Evolutionary conservation across 73 alveolate species (phyloP).

Genomic region (Paramecium pentaurelia): DNA sequence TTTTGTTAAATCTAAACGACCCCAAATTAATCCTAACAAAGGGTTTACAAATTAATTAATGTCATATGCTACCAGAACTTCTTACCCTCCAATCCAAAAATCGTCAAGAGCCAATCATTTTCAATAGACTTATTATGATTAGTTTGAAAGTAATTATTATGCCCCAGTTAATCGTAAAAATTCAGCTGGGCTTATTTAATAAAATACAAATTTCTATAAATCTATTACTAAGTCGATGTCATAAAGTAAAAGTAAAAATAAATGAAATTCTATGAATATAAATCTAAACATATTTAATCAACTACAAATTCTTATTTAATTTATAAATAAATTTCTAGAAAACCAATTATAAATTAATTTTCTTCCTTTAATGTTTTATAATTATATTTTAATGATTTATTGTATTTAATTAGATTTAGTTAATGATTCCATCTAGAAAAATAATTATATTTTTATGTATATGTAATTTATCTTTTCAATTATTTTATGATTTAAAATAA

Average conservation of each 20-base stretch:
- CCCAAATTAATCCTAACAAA: neutral
- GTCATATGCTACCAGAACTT: neutral
- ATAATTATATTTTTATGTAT: no score
- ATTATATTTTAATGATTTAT: neutral
- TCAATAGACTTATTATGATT: neutral
- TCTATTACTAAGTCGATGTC: slow-evolving; percentile 4
- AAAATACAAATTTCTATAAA: neutral
- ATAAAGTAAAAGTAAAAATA: neutral
- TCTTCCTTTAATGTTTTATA: neutral
- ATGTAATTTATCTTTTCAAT: no score
- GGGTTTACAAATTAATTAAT: neutral
- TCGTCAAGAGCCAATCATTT: neutral
- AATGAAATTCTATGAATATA: neutral
- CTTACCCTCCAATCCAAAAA: neutral
- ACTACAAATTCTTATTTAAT: neutral
- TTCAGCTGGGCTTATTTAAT: neutral
- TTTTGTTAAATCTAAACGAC: neutral
- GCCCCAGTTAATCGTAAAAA: neutral
- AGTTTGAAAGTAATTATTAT: neutral
- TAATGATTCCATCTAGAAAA: no score
- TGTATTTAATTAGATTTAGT: no score
- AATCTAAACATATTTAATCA: neutral
- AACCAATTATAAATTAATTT: neutral
- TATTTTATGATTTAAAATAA: no score
- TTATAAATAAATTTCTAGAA: neutral